Conservation (phyloP, 805 yeast genomes). For the Cyberlindnera maclurae region DNA sequence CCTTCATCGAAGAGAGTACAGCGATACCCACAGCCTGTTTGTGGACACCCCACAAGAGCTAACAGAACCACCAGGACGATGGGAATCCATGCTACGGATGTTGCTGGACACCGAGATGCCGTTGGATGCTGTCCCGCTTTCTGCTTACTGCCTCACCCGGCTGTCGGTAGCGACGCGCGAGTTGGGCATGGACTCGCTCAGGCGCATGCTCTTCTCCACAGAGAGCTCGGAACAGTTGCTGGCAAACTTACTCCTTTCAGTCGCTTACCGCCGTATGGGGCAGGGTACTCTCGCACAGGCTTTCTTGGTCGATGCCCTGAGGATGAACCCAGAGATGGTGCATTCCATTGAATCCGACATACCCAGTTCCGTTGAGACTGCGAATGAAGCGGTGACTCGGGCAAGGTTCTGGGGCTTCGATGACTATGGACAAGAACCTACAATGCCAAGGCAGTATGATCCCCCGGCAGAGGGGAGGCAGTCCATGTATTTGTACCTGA, state of each 20-base stretch:
- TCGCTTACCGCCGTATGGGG: background rate
- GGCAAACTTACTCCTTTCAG: background rate
- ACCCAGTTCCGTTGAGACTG: no score
- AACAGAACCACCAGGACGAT: background rate
- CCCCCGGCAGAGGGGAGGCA: no score
- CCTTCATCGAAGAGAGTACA: background rate
- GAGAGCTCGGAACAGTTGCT: background rate
- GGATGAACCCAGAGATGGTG: background rate
- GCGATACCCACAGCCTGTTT: background rate
- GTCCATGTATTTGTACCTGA: no score
- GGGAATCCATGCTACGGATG: background rate
- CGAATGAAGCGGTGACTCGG: no score
- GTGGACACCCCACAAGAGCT: background rate
- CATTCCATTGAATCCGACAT: background rate
- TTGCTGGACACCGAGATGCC: background rate
- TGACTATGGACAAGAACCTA: no score
- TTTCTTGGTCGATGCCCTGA: background rate
- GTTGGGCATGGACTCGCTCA: slow-evolving; percentile 1
- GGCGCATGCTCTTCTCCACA: background rate
- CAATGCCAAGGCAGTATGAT: no score
- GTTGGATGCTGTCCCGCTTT: background rate
- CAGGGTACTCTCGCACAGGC: background rate
- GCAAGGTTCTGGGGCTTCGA: no score
- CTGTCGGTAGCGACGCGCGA: background rate
- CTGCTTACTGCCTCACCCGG: background rate